Evolutionary conservation across 2,329 filamentous ascomycete species (phyloP), one percentile per base, ranked within the genome.

Genomic region (Epichloe sibirici): DNA sequence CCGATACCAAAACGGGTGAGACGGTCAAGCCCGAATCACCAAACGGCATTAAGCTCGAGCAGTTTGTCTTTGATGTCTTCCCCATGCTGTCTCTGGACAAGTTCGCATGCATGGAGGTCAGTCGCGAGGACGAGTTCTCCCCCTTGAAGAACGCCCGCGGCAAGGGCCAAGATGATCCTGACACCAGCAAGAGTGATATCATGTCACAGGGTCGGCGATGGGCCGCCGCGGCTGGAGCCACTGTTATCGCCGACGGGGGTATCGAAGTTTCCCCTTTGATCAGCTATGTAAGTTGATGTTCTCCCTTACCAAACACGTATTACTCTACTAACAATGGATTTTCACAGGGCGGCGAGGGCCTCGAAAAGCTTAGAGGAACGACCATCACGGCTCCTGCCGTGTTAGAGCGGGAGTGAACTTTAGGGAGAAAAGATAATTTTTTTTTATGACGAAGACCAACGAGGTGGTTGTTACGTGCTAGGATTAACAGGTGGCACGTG

Each of bases 41-140:
- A 58, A 98, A 98, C 66, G 93, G 93, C 60, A 90, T 98, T 79
- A 98, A 98, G 78, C 81, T 98, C 40, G 93, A 98, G 78, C 93
- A 97, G 71, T 98, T 97, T 63, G 90, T 98, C 56, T 98, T 98
- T 66, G 93, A 98, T 67, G 93, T 95, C 65, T 98, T 98, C 78
- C 90, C 91, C 56, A 79, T 91, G 75, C 76, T 95, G 50, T 74
- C 84, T 17, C 81, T 98, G 57, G 78, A 84, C 59, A 90, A 94
- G 72, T 98, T 98, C 65, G 93, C 90, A 25, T 95, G 85, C 70
- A 85, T 97, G 73, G 93, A 98, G 72, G 93, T 98, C 50, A 88
- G 84, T 69, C 88, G 93, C 56, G 90, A 96, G 74, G 93, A 98
- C 61, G 93, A 98, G 72, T 98, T 98, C 74, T 96, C 90, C 31